A percentile compares a stretch with the other conserved stretches of the same genome.
These are phyloP conservation scores for Biscogniauxia marginata DNA, from an alignment of 2,329 filamentous ascomycete genomes.

Conservation along the genomic window DNA sequence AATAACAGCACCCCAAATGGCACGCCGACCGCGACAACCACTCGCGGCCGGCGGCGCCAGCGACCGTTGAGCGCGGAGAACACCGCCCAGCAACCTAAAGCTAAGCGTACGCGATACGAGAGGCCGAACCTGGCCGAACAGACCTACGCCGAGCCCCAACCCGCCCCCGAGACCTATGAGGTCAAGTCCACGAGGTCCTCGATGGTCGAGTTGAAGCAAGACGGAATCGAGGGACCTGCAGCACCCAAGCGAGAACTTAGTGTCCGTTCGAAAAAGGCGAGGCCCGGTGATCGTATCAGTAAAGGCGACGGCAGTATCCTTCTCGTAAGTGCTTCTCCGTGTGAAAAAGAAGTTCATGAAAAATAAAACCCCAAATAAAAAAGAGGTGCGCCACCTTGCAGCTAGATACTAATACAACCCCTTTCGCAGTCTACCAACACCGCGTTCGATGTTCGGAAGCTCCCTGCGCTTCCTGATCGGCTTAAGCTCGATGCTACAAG, in stretches of 20 bases:
- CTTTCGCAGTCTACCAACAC: conserved; percentile 71
- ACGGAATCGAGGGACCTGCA: conserved; percentile 44
- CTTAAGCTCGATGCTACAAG: conserved; percentile 65
- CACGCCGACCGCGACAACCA: conserved; percentile 48
- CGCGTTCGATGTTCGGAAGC: conserved; percentile 80
- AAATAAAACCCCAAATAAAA: too few species aligned
- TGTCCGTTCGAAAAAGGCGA: conserved; percentile 61
- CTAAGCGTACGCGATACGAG: conserved; percentile 58
- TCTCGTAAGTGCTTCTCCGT: conserved; percentile 51
- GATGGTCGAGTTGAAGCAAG: conserved; percentile 43
- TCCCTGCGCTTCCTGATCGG: conserved; percentile 77
- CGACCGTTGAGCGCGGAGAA: conserved; percentile 57
- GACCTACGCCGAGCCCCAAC: conserved; percentile 53
- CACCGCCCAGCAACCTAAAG: conserved; percentile 57
- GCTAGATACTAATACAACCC: conserved; percentile 11
- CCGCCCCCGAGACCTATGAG: conserved; percentile 53
- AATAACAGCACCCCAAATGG: conserved; percentile 44
- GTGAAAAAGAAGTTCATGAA: too few species aligned
- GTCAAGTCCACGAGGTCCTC: conserved; percentile 53
- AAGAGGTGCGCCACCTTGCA: neutral
- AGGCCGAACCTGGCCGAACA: conserved; percentile 50
- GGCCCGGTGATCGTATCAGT: conserved; percentile 58
- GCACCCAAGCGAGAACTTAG: conserved; percentile 52
- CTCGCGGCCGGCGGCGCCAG: conserved; percentile 60
- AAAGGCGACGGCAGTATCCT: conserved; percentile 68